These are phyloP conservation scores for Esteya vermicola DNA, from an alignment of 2,329 filamentous ascomycete genomes.

Conservation along the genomic window DNA sequence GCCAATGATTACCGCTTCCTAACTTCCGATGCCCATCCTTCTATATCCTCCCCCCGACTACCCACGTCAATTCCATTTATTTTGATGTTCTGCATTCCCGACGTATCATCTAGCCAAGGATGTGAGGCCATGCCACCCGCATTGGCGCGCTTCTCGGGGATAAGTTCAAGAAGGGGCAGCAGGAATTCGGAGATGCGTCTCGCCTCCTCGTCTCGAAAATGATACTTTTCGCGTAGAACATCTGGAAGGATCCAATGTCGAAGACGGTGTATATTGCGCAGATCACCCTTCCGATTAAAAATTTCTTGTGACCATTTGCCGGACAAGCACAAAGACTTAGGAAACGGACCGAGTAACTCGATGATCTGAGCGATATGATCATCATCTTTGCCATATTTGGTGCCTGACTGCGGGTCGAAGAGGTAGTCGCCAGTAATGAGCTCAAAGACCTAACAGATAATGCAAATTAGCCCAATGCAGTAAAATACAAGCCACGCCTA, in stretches of 20 bases:
- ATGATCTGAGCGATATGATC: constrained; percentile 99
- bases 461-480: background rate
- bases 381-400: constrained; percentile 98
- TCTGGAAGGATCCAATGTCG: constrained; percentile 92
- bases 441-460: constrained; percentile 65
- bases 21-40: constrained; percentile 82
- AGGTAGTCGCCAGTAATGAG: constrained; percentile 96
- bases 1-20: constrained; percentile 50
- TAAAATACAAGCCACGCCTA: constrained; percentile 2
- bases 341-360: constrained; percentile 85
- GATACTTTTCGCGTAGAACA: constrained; percentile 91
- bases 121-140: constrained; percentile 91
- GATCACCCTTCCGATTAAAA: constrained; percentile 93
- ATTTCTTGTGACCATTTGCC: constrained; percentile 99
- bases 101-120: constrained; percentile 67
- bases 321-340: constrained; percentile 77
- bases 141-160: constrained; percentile 81
- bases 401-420: constrained; percentile 95
- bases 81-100: constrained; percentile 71
- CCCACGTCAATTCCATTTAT: constrained; percentile 64
- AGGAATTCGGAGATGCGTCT: constrained; percentile 71
- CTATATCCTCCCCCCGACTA: constrained; percentile 78
- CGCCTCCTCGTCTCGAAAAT: constrained; percentile 72
- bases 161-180: constrained; percentile 77
- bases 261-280: constrained; percentile 91